Conservation (phyloP, 805 yeast species). For the Candida jianshihensis region DNA sequence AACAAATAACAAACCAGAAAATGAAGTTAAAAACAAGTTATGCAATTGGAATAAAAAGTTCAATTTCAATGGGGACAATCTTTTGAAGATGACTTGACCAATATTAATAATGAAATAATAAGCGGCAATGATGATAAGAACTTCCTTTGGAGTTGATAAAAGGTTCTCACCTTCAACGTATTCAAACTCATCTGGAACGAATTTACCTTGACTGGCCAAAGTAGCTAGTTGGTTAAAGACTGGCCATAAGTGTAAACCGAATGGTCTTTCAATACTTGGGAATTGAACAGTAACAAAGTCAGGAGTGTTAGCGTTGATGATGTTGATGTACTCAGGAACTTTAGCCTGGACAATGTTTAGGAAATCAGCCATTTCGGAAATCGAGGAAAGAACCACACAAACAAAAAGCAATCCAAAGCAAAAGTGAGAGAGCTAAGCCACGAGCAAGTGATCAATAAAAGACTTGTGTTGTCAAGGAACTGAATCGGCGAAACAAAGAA, state of each 20-base stretch:
- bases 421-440: background rate
- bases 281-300: constrained; percentile 29
- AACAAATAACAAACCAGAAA: constrained; percentile 58
- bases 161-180: constrained; percentile 63
- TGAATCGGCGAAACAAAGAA: too few species aligned
- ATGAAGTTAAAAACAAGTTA: constrained; percentile 64
- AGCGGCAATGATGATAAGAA: constrained; percentile 47
- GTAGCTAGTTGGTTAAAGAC: background rate
- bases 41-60: constrained; percentile 78
- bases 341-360: constrained; percentile 13
- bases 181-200: constrained; percentile 59
- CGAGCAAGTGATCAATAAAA: too few species aligned
- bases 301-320: constrained; percentile 35
- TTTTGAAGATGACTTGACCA: constrained; percentile 60
- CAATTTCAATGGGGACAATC: constrained; percentile 62
- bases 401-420: background rate
- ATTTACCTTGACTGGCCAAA: constrained; percentile 39
- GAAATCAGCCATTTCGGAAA: constrained; percentile 6
- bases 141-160: constrained; percentile 57
- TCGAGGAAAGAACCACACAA: background rate
- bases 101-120: constrained; percentile 83
- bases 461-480: too few species aligned
- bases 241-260: constrained; percentile 41
- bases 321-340: constrained; percentile 15
- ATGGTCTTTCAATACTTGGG: constrained; percentile 70